Conservation (phyloP, 306 rosid species). For the Ormosia emarginata region DNA sequence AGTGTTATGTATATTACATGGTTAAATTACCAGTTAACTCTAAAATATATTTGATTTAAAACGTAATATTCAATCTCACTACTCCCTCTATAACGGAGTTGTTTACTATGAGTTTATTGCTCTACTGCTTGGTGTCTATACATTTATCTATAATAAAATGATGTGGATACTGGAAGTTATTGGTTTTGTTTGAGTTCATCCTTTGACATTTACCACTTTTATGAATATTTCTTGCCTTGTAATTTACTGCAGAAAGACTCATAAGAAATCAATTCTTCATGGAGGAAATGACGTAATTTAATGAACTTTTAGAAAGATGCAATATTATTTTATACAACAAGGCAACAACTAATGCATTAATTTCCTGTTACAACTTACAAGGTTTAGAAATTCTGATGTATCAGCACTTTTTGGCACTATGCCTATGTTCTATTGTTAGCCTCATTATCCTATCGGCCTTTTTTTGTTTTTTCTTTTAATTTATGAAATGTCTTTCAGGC, state of each 20-base stretch:
- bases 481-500: background rate
- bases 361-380: background rate
- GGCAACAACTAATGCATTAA: background rate
- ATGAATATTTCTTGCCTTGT: slow-evolving; percentile 16
- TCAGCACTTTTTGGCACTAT: background rate
- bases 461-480: background rate
- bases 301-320: slow-evolving; percentile 5
- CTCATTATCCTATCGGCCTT: background rate
- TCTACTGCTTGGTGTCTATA: background rate
- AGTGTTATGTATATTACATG: background rate
- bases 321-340: background rate
- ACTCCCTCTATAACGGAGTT: background rate
- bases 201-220: slow-evolving; percentile 1
- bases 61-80: background rate
- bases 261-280: slow-evolving; percentile 3
- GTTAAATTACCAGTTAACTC: background rate
- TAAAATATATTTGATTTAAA: background rate
- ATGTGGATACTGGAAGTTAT: slow-evolving; percentile 1
- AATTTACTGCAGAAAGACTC: slow-evolving; percentile 14
- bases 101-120: background rate
- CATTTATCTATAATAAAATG: background rate
- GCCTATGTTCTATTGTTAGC: slow-evolving; percentile 3
- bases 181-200: slow-evolving; percentile 8
- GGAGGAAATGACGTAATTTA: slow-evolving; percentile 4
- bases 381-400: background rate